phyloP scores from a whole-genome alignment of 2,329 filamentous ascomycete species.

The Neonectria hederae region DNA sequence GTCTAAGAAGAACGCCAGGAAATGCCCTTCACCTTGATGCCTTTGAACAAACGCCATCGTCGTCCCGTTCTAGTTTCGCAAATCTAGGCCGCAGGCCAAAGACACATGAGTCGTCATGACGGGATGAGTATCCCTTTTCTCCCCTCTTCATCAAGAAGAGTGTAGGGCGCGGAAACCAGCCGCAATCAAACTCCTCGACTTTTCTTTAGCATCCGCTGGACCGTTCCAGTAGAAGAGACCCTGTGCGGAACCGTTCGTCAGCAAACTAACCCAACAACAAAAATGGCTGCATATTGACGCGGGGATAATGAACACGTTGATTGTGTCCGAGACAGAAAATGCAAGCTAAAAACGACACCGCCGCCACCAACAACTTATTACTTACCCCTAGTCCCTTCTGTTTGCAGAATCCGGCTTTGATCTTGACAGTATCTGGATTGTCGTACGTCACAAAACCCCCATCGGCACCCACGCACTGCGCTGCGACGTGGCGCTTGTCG shows the following conservation, averaged over 20 bases:
- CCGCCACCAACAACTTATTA: constrained; percentile 34
- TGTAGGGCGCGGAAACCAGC: constrained; percentile 68
- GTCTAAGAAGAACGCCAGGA: constrained; percentile 23
- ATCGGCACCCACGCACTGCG: constrained; percentile 76
- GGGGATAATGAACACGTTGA: constrained; percentile 21
- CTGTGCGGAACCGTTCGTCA: constrained; percentile 47
- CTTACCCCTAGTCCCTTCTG: constrained; percentile 73
- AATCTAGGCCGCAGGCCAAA: constrained; percentile 23
- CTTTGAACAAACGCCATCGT: constrained; percentile 32
- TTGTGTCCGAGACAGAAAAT: constrained; percentile 24
- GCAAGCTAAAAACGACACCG: constrained; percentile 19
- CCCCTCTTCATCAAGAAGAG: constrained; percentile 40
- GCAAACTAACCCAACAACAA: constrained; percentile 25
- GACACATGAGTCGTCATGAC: constrained; percentile 23
- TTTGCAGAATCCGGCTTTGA: constrained; percentile 79
- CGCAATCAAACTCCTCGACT: constrained; percentile 65
- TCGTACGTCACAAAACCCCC: constrained; percentile 85
- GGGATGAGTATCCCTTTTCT: constrained; percentile 14
- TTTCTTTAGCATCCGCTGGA: constrained; percentile 72
- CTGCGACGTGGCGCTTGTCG: constrained; percentile 73
- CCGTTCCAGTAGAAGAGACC: constrained; percentile 86
- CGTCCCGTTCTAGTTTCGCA: constrained; percentile 26
- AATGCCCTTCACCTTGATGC: constrained; percentile 30
- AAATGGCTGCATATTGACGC: constrained; percentile 18
- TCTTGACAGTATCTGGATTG: constrained; percentile 77